Base-by-base conservation (phyloP, 106 monocot genomes). In the Cymbidium sinense region DNA sequence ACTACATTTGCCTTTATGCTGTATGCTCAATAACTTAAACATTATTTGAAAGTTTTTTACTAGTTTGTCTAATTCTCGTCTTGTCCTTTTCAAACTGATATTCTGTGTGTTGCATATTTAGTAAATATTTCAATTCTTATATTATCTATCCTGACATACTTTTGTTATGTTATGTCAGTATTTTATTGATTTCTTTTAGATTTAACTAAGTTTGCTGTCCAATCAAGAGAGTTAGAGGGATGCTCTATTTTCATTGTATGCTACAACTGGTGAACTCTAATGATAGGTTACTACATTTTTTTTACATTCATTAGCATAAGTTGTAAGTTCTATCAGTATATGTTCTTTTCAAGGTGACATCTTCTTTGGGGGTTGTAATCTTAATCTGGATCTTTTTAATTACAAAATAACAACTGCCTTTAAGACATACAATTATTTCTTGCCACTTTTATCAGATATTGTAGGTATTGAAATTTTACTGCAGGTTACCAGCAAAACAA, bases 401-500 rank as follows among this genome's bases (percentile, higher is more conserved):
- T 37, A 10, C 39, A 71, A 71, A 71, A 71, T 71, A 71, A 36
- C 37, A 71, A 28, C 39, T 7, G 33, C 5, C 20, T 39, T 35
- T 67, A 17, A 20, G 36, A n/a, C 39, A 35, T 37, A 71, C 19
- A 21, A 13, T 71, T 71, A 35, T 37, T 20, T 37, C 17, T 5
- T 35, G 37, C 34, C n/a, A 7, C 71, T 71, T 67, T 71, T 28
- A 35, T 19, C 71, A 75, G 5, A 61, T 8, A 9, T 71, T 13
- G 1, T 65, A 34, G 5, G 41, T 72, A 20, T 20, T 25, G 58
- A 54, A 61, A 70, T 78, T 12, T 69, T 79, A 27, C 55, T 78
- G 77, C 86, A 91, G 86, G 84, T 34, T 77, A 70, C 43, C 67
- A 74, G 31, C 72, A 43, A 51, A 73, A 55, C 67, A 89, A 79